A percentile compares a stretch with the other conserved stretches of the same genome.
Conservation (phyloP, 2,329 filamentous ascomycete genomes). For the Phaeophleospora eucalypticola region DNA sequence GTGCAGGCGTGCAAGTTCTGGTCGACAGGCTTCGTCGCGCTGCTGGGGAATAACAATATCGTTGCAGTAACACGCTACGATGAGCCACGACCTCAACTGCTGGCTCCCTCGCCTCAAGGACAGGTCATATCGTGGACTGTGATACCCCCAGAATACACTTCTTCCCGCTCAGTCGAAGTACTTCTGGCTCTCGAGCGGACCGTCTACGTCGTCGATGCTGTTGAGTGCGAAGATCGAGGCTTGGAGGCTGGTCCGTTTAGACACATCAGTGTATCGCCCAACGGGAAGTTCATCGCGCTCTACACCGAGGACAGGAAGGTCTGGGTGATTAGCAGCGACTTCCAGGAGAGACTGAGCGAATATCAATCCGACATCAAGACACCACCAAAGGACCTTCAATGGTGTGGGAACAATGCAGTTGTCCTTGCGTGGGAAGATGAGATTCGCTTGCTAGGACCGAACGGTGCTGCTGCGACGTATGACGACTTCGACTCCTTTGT, state of each 20-base stretch:
- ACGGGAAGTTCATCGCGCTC: slow-evolving; percentile 80
- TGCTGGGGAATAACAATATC: slow-evolving; percentile 82
- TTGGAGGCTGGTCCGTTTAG: slow-evolving; percentile 89
- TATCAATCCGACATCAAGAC: slow-evolving; percentile 85
- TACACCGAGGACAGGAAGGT: slow-evolving; percentile 81
- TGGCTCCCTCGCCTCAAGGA: slow-evolving; percentile 73
- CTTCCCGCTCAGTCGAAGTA: slow-evolving; percentile 90
- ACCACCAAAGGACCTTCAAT: slow-evolving; percentile 80
- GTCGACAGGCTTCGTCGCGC: slow-evolving; percentile 83
- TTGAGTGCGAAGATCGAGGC: slow-evolving; percentile 84
- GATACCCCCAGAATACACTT: slow-evolving; percentile 79
- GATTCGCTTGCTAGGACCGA: slow-evolving; percentile 85
- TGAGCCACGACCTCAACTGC: slow-evolving; percentile 79
- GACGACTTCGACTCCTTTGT: slow-evolving; percentile 82
- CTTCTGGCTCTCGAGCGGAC: slow-evolving; percentile 80
- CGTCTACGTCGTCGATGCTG: slow-evolving; percentile 79
- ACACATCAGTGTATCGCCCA: slow-evolving; percentile 85
- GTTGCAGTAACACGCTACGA: slow-evolving; percentile 84
- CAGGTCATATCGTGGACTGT: slow-evolving; percentile 84
- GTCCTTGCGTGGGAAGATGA: slow-evolving; percentile 97
- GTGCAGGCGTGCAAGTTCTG: slow-evolving; percentile 91
- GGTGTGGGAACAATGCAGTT: slow-evolving; percentile 94
- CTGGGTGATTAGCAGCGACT: slow-evolving; percentile 92
- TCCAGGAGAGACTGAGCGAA: slow-evolving; percentile 86
- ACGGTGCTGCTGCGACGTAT: slow-evolving; percentile 64